Evolutionary conservation across 192 early-diverging fungal species (phyloP).

Genomic region (Dissophora ornata): DNA sequence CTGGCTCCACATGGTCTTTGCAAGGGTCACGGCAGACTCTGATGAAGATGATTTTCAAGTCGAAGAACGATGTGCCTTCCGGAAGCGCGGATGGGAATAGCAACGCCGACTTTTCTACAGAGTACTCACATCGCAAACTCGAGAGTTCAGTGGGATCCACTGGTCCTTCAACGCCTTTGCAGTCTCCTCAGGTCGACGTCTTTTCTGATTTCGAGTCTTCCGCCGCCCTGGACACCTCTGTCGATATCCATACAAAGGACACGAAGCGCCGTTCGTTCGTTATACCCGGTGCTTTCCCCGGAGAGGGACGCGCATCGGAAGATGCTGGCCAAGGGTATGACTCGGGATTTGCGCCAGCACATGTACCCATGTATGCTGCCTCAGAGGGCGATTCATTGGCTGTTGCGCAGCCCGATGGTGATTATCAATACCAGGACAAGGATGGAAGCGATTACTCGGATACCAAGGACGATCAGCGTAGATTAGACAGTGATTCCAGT

Average conservation of each 20-base stretch:
- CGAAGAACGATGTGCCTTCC: constrained; percentile 27
- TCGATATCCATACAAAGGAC: constrained; percentile 17
- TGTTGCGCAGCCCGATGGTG: background rate
- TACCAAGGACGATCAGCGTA: background rate
- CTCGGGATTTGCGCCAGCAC: background rate
- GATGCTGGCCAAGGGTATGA: background rate
- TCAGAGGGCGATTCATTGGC: constrained; percentile 30
- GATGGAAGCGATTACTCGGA: background rate
- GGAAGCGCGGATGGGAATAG: background rate
- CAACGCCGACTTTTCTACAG: background rate
- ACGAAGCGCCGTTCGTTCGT: constrained; percentile 44
- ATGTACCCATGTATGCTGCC: constrained; percentile 46
- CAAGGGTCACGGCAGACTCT: constrained; percentile 47
- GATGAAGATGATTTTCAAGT: constrained; percentile 53
- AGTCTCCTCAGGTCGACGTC: constrained; percentile 10
- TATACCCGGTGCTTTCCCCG: constrained; percentile 44
- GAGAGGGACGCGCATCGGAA: constrained; percentile 20
- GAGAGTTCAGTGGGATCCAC: background rate
- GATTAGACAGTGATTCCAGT: constrained; percentile 8
- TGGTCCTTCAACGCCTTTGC: constrained; percentile 10
- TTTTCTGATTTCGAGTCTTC: constrained; percentile 43
- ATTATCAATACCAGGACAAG: background rate
- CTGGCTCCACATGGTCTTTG: constrained; percentile 45
- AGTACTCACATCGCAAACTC: background rate
- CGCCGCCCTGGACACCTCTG: background rate